phyloP scores from a whole-genome alignment of 345 rosid genomes.

The Gynandropsis gynandra region DNA sequence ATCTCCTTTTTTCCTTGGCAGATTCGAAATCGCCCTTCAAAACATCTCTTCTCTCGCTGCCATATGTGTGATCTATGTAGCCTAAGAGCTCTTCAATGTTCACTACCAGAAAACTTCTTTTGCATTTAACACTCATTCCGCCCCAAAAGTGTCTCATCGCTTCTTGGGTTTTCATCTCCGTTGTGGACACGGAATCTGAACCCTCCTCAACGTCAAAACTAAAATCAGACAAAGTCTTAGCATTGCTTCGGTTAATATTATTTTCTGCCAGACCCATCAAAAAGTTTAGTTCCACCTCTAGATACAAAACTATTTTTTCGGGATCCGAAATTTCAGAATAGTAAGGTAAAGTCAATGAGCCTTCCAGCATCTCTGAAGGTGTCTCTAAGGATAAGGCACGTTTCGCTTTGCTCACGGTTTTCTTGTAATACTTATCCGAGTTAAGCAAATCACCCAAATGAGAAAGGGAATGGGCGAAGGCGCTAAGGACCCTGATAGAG shows the following conservation, averaged over 20 bases:
- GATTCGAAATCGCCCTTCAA: slow-evolving; percentile 13
- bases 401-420: neutral
- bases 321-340: no score
- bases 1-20: neutral
- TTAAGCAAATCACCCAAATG: neutral
- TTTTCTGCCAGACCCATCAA: no score
- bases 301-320: no score
- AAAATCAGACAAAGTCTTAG: no score
- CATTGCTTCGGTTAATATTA: no score
- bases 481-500: neutral
- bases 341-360: neutral
- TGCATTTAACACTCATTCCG: slow-evolving; percentile 13
- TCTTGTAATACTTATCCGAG: slow-evolving; percentile 17
- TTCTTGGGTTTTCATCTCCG: neutral
- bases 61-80: neutral
- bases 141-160: slow-evolving; percentile 9
- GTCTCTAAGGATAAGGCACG: neutral
- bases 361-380: neutral
- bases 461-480: neutral
- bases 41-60: neutral
- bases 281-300: no score
- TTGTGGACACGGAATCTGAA: neutral
- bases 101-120: slow-evolving; percentile 16
- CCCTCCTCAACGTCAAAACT: neutral
- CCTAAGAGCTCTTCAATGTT: neutral